phyloP scores from a whole-genome alignment of 352 stramenopile species.

The Lagenidium giganteum region DNA sequence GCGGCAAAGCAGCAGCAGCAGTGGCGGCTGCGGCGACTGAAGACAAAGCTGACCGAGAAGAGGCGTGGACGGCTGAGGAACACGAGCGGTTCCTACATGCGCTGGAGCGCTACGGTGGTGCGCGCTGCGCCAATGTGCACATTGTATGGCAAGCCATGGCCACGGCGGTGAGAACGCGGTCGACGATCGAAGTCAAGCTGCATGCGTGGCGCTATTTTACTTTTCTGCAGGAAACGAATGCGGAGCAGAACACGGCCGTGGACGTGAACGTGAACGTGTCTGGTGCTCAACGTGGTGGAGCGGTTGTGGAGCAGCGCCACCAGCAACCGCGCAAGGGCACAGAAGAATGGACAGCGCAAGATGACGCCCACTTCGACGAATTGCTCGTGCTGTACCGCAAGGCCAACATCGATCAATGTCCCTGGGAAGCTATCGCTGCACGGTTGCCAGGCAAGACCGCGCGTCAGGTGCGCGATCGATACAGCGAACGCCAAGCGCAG shows the following conservation, averaged over 20 bases:
- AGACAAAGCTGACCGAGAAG: neutral
- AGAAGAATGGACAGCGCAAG: conserved; percentile 50
- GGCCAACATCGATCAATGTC: conserved; percentile 28
- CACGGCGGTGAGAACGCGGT: conserved; percentile 42
- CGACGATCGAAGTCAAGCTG: conserved; percentile 19
- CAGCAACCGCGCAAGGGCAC: no score
- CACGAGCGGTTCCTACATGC: conserved; percentile 63
- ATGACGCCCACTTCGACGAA: conserved; percentile 65
- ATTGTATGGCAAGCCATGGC: conserved; percentile 59
- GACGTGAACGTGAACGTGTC: conserved; percentile 41
- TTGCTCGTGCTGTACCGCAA: conserved; percentile 40
- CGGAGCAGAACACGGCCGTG: no score
- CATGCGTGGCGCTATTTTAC: conserved; percentile 31
- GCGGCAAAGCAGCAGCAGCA: no score
- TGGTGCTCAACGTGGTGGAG: conserved; percentile 39
- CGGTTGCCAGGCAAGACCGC: conserved; percentile 44
- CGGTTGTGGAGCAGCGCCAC: no score
- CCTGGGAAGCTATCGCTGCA: conserved; percentile 56
- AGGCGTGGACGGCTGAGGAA: conserved; percentile 48
- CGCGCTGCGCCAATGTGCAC: conserved; percentile 27
- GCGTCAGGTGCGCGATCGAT: conserved; percentile 53
- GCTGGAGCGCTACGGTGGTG: conserved; percentile 57
- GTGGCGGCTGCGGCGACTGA: no score
- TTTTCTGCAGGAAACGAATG: conserved; percentile 26
- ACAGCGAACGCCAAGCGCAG: no score